phyloP scores from a whole-genome alignment of 2,329 filamentous ascomycete genomes.

The Aurifilum marmelostoma region DNA sequence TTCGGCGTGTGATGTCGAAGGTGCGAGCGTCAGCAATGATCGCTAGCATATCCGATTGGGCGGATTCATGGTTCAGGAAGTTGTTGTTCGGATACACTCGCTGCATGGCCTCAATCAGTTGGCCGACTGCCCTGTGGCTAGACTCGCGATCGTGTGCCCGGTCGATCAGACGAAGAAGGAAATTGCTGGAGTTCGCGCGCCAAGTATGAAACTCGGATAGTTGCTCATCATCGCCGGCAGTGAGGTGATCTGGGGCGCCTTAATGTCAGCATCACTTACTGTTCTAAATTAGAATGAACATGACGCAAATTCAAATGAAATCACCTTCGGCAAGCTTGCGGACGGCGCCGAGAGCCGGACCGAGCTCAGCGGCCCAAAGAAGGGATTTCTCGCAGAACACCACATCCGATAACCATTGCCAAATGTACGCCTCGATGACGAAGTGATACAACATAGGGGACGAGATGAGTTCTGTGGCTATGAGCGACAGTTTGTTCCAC shows the following conservation, averaged over 20 bases:
- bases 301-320: too few relatives aligned
- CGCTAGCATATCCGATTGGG: neutral
- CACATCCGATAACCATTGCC: neutral
- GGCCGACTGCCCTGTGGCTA: neutral
- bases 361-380: conserved; percentile 14
- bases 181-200: conserved; percentile 24
- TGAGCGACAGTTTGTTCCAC: neutral
- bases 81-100: neutral
- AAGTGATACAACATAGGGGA: neutral
- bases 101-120: neutral
- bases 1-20: conserved; percentile 12
- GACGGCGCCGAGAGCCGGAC: neutral
- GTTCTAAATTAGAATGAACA: fast-evolving
- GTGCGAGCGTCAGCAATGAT: conserved; percentile 17
- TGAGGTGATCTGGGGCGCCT: neutral
- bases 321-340: neutral
- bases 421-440: conserved; percentile 18
- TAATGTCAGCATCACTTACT: neutral
- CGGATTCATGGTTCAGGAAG: neutral
- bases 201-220: conserved; percentile 24
- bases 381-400: neutral
- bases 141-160: neutral
- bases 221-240: neutral
- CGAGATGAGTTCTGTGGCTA: neutral
- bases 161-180: conserved; percentile 10